Evolutionary conservation across 345 rosid species (phyloP).

Genomic region (Aurinia saxatilis): DNA sequence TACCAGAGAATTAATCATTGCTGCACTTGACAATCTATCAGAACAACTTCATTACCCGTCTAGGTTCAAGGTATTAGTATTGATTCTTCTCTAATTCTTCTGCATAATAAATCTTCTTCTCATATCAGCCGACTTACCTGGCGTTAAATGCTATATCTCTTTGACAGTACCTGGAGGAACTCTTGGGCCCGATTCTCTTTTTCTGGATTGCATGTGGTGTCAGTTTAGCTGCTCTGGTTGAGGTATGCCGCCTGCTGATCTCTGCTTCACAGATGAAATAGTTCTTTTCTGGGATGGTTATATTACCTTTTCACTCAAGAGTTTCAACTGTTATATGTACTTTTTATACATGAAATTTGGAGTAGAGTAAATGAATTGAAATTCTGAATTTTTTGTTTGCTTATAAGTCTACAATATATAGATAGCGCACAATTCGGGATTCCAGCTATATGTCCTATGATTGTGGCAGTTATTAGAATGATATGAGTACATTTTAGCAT

Average conservation of each 20-base stretch:
- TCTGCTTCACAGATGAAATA: neutral
- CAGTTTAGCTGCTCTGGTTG: constrained; percentile 76
- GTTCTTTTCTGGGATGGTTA: constrained; percentile 3
- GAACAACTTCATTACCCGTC: constrained; percentile 61
- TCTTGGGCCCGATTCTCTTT: constrained; percentile 71
- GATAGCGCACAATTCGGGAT: neutral
- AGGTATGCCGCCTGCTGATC: constrained; percentile 46
- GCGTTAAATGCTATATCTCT: neutral
- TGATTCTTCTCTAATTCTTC: constrained; percentile 3
- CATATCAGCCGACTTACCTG: neutral
- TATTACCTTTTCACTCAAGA: constrained; percentile 4
- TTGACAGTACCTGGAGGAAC: constrained; percentile 95
- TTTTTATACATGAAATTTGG: neutral
- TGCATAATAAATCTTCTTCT: neutral
- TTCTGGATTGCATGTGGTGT: constrained; percentile 85
- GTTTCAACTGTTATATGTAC: neutral
- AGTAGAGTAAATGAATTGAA: neutral
- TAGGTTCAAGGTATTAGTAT: constrained; percentile 59
- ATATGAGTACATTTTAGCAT: constrained; percentile 4
- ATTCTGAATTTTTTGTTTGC: neutral
- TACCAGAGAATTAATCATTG: constrained; percentile 66
- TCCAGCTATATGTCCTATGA: neutral
- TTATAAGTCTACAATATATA: neutral
- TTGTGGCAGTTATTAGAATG: neutral
- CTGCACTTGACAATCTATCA: constrained; percentile 63